These are phyloP conservation scores for Lojkania enalia DNA, from an alignment of 2,329 filamentous ascomycete genomes.

Conservation along the genomic window DNA sequence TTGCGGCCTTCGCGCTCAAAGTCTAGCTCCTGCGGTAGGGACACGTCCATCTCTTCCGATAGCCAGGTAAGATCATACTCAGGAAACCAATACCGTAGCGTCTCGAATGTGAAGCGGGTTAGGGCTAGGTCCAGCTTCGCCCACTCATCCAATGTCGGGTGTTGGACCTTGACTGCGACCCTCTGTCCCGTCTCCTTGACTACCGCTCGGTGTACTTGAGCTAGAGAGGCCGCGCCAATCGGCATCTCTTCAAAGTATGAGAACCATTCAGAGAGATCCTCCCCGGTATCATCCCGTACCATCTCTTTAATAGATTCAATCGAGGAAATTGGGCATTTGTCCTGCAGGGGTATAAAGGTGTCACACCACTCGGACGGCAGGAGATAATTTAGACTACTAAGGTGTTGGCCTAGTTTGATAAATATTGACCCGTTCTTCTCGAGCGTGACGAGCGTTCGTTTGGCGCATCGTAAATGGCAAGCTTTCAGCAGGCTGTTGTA, in stretches of 20 bases:
- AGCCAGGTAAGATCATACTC: slow-evolving; percentile 98
- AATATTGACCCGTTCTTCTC: slow-evolving; percentile 98
- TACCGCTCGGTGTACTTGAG: slow-evolving; percentile 89
- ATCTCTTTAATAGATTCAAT: slow-evolving; percentile 83
- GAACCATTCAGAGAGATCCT: slow-evolving; percentile 79
- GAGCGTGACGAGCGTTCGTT: slow-evolving; percentile 80
- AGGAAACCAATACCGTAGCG: slow-evolving; percentile 89
- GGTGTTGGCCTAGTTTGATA: slow-evolving; percentile 94
- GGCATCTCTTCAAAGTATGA: slow-evolving; percentile 78
- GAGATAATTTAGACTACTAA: slow-evolving; percentile 95
- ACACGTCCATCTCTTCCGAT: slow-evolving; percentile 87
- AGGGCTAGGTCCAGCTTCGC: slow-evolving; percentile 83
- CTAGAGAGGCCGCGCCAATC: slow-evolving; percentile 89
- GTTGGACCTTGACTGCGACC: slow-evolving; percentile 96
- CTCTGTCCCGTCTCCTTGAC: slow-evolving; percentile 79
- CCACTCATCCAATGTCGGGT: slow-evolving; percentile 88
- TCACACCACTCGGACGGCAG: slow-evolving; percentile 90
- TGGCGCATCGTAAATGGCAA: slow-evolving; percentile 91
- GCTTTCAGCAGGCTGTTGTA: slow-evolving; percentile 70
- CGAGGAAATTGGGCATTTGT: slow-evolving; percentile 91
- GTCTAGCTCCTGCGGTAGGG: slow-evolving; percentile 87
- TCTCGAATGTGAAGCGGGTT: slow-evolving; percentile 86
- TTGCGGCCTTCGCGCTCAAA: slow-evolving; percentile 86
- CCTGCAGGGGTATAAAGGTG: slow-evolving; percentile 94
- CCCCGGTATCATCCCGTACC: slow-evolving; percentile 82